Percentiles rank a stretch among this genome's conserved stretches.
phyloP scores from a whole-genome alignment of 768 basidiomycete genomes.

The Chlorophyllum brunneum region DNA sequence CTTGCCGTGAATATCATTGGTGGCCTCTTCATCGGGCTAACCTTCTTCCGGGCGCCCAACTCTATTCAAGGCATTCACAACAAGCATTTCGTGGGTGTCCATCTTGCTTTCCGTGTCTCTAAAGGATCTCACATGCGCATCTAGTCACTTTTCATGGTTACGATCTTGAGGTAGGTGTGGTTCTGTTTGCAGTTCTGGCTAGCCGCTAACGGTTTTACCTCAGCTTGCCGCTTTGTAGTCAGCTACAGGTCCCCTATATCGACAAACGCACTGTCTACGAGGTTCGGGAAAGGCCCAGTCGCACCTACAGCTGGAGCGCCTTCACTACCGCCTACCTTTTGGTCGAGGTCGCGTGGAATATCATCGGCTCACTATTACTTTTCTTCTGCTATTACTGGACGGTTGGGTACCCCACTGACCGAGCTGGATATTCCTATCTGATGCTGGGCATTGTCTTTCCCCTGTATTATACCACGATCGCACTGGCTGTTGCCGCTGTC shows the following conservation, averaged over 20 bases:
- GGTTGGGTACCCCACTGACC: conserved; percentile 49
- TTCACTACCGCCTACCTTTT: conserved; percentile 52
- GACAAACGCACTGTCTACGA: conserved; percentile 58
- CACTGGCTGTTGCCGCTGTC: conserved; percentile 57
- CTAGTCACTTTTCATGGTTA: conserved; percentile 54
- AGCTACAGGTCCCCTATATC: conserved; percentile 61
- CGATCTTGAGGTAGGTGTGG: conserved; percentile 33
- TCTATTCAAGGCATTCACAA: conserved; percentile 58
- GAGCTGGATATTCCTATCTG: conserved; percentile 60
- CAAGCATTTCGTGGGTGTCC: conserved; percentile 59
- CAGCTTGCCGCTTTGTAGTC: conserved; percentile 53
- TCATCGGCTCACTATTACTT: conserved; percentile 51
- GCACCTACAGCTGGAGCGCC: conserved; percentile 65
- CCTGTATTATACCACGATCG: conserved; percentile 57
- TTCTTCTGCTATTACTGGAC: conserved; percentile 73
- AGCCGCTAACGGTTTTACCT: background rate
- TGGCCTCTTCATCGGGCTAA: conserved; percentile 59
- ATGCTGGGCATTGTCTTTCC: conserved; percentile 52
- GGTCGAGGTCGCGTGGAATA: conserved; percentile 60
- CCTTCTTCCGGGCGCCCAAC: conserved; percentile 55
- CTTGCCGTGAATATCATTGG: conserved; percentile 47
- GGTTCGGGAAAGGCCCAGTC: conserved; percentile 61
- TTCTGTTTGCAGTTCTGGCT: background rate
- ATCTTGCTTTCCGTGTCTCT: no score
- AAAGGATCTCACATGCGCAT: no score